These are phyloP conservation scores for Ophiostoma ips DNA, from an alignment of 2,329 filamentous ascomycete genomes.

Conservation along the genomic window DNA sequence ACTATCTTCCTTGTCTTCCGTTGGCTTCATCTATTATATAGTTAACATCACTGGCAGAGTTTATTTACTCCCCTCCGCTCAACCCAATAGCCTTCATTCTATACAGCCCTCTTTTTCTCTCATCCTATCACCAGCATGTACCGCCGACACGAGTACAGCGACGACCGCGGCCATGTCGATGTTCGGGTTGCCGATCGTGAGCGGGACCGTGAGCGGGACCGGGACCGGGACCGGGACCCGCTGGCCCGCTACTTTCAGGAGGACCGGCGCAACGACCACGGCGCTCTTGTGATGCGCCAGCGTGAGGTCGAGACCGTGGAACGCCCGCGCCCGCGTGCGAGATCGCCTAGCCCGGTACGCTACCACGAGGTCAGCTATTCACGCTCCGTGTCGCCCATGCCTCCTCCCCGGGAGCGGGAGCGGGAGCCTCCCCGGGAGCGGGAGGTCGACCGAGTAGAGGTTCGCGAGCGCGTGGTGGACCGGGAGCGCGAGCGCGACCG, in stretches of 20 bases:
- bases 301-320: slow-evolving; percentile 42
- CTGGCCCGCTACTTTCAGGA: slow-evolving; percentile 38
- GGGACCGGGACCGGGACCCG: slow-evolving; percentile 27
- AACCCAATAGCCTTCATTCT: too few species aligned
- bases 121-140: slow-evolving; percentile 5
- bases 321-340: slow-evolving; percentile 27
- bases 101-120: too few species aligned
- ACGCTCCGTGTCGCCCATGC: slow-evolving; percentile 23
- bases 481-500: slow-evolving; percentile 13
- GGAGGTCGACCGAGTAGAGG: slow-evolving; percentile 12
- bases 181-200: slow-evolving; percentile 26
- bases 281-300: slow-evolving; percentile 39
- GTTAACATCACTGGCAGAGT: too few species aligned
- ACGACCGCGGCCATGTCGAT: slow-evolving; percentile 12
- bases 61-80: too few species aligned
- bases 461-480: too few species aligned
- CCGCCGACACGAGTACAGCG: slow-evolving; percentile 6
- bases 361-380: slow-evolving; percentile 25
- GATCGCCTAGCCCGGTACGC: slow-evolving; percentile 27
- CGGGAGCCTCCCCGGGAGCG: slow-evolving; percentile 20
- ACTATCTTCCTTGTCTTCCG: too few species aligned
- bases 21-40: too few species aligned
- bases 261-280: slow-evolving; percentile 30
- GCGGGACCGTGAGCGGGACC: slow-evolving; percentile 29
- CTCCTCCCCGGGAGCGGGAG: slow-evolving; percentile 21